phyloP scores from a whole-genome alignment of 139 green algal genomes.

The Asterochloris sp. region DNA sequence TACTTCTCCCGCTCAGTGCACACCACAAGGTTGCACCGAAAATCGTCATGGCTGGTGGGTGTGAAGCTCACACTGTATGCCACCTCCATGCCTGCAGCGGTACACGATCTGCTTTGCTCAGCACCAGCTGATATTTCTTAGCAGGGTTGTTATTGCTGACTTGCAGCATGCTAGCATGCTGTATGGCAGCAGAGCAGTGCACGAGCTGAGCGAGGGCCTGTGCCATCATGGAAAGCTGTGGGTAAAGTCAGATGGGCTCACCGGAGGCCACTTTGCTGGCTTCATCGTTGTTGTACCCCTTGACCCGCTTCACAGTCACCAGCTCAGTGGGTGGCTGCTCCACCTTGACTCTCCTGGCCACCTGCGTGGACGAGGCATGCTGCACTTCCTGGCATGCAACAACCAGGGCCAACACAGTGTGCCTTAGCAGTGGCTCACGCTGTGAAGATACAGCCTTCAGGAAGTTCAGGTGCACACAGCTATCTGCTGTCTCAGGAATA shows the following conservation, averaged over 20 bases:
- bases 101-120: too few species aligned
- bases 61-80: constrained; percentile 57
- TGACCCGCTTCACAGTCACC: constrained; percentile 46
- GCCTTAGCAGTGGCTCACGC: not conserved
- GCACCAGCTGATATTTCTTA: too few species aligned
- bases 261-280: constrained; percentile 57
- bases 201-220: too few species aligned
- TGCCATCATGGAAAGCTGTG: too few species aligned
- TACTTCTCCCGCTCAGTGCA: constrained; percentile 82
- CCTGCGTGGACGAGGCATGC: constrained; percentile 31
- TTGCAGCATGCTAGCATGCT: too few species aligned
- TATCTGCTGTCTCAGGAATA: too few species aligned
- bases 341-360: constrained; percentile 58
- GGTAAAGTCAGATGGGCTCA: too few species aligned
- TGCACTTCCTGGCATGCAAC: not conserved
- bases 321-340: constrained; percentile 43
- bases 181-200: too few species aligned
- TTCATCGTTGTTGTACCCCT: not conserved
- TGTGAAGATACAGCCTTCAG: too few species aligned
- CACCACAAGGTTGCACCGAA: constrained; percentile 59
- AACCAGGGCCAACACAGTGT: not conserved
- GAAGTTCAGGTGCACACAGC: too few species aligned
- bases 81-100: constrained; percentile 65
- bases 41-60: constrained; percentile 47
- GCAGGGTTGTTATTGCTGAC: too few species aligned